These are phyloP conservation scores for Panicum miliaceum DNA, from an alignment of 176 grass and related monocot species.

Conservation along the genomic window DNA sequence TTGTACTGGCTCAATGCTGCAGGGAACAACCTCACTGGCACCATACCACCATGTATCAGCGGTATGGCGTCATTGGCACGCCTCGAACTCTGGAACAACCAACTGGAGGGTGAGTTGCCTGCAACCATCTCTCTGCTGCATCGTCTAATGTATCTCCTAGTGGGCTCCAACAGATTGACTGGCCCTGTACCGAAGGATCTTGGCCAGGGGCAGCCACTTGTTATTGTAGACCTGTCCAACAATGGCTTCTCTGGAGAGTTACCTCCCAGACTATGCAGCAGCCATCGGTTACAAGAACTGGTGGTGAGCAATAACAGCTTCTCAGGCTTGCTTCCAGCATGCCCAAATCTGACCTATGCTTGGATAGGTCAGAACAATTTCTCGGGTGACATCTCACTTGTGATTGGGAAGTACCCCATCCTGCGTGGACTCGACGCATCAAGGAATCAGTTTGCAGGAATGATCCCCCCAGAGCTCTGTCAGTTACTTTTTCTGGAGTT, in stretches of 20 bases:
- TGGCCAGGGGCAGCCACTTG: not conserved
- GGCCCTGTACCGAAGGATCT: not conserved
- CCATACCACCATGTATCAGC: not conserved
- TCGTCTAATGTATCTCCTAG: not conserved
- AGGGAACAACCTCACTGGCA: not conserved
- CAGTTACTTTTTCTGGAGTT: not conserved
- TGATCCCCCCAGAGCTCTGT: not conserved
- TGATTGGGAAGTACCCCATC: not conserved
- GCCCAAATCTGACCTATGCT: not conserved
- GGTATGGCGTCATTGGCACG: not conserved
- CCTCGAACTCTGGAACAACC: not conserved
- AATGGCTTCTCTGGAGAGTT: not conserved
- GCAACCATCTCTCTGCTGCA: not conserved
- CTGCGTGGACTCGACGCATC: not conserved
- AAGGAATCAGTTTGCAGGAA: not conserved
- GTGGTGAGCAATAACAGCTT: slow-evolving; percentile 3
- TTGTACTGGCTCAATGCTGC: not conserved
- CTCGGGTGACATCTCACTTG: not conserved
- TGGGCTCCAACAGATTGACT: not conserved
- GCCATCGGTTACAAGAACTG: not conserved
- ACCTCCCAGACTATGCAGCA: not conserved
- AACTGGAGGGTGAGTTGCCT: slow-evolving; percentile 19
- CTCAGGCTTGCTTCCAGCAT: not conserved
- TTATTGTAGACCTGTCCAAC: not conserved
- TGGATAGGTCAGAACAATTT: not conserved